Evolutionary conservation across 345 rosid genomes (phyloP).

Genomic region (Durio zibethinus): DNA sequence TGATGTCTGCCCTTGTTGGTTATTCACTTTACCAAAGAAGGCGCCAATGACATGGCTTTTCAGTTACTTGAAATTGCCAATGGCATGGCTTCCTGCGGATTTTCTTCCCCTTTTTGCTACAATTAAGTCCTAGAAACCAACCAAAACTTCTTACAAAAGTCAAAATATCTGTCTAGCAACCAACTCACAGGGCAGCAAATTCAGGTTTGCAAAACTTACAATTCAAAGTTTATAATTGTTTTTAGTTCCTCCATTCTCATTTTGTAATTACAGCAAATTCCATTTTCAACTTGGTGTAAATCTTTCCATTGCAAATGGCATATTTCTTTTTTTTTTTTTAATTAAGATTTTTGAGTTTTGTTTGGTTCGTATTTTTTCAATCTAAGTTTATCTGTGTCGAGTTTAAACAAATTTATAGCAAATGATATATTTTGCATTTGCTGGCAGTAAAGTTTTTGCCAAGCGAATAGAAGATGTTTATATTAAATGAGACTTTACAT

Average conservation of each 20-base stretch:
- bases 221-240: neutral
- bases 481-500: no score
- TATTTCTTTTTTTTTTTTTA: no score
- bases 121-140: neutral
- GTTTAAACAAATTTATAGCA: no score
- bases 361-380: no score
- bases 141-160: neutral
- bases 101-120: neutral
- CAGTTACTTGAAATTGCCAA: neutral
- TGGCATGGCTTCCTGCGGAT: no score
- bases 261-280: no score
- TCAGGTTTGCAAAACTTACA: neutral
- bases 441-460: no score
- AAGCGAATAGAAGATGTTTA: no score
- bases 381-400: no score
- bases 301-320: no score
- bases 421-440: no score
- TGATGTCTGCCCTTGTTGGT: conserved; percentile 95
- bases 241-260: neutral
- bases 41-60: conserved; percentile 41
- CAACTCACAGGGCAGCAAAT: neutral
- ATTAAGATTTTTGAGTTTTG: no score
- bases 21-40: conserved; percentile 92
- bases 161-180: neutral
- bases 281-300: neutral